Conservation (phyloP, 2,329 filamentous ascomycete genomes). For the Zasmidium cellare region DNA sequence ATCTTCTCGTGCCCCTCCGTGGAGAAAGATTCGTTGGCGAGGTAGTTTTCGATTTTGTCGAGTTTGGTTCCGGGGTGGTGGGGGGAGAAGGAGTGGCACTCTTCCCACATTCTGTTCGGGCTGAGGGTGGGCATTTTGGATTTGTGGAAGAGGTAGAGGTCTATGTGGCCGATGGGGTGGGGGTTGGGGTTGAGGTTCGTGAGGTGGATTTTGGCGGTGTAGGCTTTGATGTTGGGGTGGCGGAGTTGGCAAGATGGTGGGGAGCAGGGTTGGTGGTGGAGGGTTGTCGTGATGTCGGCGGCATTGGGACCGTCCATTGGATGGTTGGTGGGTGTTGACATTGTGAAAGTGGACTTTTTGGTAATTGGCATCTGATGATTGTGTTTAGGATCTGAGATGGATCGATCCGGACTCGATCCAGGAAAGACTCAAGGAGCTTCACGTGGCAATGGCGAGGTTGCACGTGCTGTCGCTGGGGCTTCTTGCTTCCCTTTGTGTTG, state of each 20-base stretch:
- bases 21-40: slow-evolving; percentile 19
- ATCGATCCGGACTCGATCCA: too few species aligned
- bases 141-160: slow-evolving; percentile 10
- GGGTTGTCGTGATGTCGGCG: neutral
- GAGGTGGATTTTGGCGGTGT: neutral
- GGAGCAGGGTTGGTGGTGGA: neutral
- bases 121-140: neutral
- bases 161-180: slow-evolving; percentile 8
- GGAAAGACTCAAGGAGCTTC: too few species aligned
- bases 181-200: too few species aligned
- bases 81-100: slow-evolving; percentile 17
- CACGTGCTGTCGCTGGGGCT: too few species aligned
- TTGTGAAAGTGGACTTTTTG: too few species aligned
- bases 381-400: too few species aligned
- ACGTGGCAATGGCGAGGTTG: too few species aligned
- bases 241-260: neutral
- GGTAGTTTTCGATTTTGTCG: slow-evolving; percentile 23
- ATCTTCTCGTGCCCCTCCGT: slow-evolving; percentile 7
- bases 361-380: too few species aligned
- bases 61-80: slow-evolving; percentile 13
- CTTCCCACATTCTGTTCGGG: slow-evolving; percentile 14
- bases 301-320: neutral
- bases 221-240: neutral
- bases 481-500: too few species aligned
- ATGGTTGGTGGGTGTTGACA: neutral